Percentiles rank a stretch among this genome's conserved stretches.
phyloP scores from a whole-genome alignment of 1,284 basidiomycete genomes.

The Cronartium ribicola region DNA sequence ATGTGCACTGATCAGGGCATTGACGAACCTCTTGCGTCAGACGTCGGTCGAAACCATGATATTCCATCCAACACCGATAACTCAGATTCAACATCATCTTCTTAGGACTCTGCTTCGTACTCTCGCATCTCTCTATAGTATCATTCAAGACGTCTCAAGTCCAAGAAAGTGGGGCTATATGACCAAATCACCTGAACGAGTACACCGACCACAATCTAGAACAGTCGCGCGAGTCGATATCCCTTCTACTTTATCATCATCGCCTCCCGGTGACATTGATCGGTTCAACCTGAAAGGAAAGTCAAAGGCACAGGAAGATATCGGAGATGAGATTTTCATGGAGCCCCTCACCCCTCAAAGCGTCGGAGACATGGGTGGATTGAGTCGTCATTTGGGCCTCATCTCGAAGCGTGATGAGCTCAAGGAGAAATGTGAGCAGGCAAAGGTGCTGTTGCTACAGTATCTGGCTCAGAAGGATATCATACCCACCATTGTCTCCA shows the following conservation, averaged over 20 bases:
- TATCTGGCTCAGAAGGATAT: slow-evolving; percentile 14
- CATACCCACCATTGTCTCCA: slow-evolving; percentile 11
- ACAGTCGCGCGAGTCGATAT: neutral
- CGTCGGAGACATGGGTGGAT: slow-evolving; percentile 5
- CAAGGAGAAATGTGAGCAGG: slow-evolving; percentile 34
- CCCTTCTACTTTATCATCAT: neutral
- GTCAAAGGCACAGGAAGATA: slow-evolving; percentile 13
- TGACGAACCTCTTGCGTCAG: slow-evolving; percentile 18
- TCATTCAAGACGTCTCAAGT: slow-evolving; percentile 37
- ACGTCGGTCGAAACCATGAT: slow-evolving; percentile 25
- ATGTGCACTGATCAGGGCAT: slow-evolving; percentile 19
- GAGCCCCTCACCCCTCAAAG: neutral
- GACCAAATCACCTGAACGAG: slow-evolving; percentile 40
- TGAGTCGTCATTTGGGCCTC: slow-evolving; percentile 21
- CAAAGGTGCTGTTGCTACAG: slow-evolving; percentile 12
- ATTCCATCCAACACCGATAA: neutral
- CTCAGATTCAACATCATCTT: slow-evolving; percentile 24
- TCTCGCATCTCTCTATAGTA: slow-evolving; percentile 31
- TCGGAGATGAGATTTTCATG: neutral
- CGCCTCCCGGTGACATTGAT: neutral
- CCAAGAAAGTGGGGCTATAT: slow-evolving; percentile 40
- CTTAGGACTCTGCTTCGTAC: slow-evolving; percentile 35
- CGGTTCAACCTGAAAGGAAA: slow-evolving; percentile 28
- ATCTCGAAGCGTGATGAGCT: slow-evolving; percentile 28
- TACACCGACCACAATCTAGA: slow-evolving; percentile 19